phyloP scores from a whole-genome alignment of 192 early-diverging fungal genomes.

The Umbelopsis sp. region DNA sequence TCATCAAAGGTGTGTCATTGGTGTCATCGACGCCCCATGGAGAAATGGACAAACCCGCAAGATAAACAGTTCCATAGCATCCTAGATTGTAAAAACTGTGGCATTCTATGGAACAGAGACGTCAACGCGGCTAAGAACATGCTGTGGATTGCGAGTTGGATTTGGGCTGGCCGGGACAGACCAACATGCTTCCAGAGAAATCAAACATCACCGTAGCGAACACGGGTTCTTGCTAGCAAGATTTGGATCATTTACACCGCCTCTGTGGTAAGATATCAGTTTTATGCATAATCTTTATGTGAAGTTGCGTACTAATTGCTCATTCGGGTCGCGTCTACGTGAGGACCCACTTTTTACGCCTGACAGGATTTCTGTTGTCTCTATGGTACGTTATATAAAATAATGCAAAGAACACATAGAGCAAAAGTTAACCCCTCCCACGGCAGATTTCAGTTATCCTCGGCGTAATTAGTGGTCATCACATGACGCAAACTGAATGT shows the following conservation, averaged over 20 bases:
- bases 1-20: background rate
- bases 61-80: background rate
- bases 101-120: constrained; percentile 2
- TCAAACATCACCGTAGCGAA: background rate
- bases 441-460: no score
- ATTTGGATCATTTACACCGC: background rate
- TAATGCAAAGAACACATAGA: no score
- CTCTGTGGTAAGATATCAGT: no score
- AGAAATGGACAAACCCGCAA: background rate
- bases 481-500: no score
- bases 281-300: no score
- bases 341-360: background rate
- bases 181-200: background rate
- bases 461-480: no score
- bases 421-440: no score
- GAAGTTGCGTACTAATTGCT: no score
- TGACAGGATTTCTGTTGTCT: no score
- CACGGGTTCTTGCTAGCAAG: background rate
- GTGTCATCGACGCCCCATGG: background rate
- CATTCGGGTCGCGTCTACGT: no score
- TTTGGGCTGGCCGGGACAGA: background rate
- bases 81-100: constrained; percentile 5
- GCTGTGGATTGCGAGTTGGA: background rate
- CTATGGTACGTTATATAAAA: no score
- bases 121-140: constrained; percentile 9